These are phyloP conservation scores for Helotiales sp. DNA, from an alignment of 2,329 filamentous ascomycete genomes.

Conservation along the genomic window DNA sequence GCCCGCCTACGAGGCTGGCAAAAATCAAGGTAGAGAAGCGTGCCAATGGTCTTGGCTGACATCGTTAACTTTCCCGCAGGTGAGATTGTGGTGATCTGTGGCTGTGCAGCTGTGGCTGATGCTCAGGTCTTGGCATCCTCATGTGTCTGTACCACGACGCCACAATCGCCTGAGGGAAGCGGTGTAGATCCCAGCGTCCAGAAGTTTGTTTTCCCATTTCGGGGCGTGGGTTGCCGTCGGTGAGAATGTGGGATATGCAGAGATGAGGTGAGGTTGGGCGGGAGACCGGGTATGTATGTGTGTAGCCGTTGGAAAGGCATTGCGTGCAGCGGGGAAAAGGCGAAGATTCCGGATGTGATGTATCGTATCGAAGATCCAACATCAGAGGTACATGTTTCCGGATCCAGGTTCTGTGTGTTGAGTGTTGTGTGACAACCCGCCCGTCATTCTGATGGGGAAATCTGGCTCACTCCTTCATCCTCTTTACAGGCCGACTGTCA, in stretches of 20 bases:
- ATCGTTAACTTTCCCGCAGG: no score
- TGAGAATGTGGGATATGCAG: background rate
- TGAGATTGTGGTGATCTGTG: background rate
- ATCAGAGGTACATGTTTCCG: no score
- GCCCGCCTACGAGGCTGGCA: background rate
- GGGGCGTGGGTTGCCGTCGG: background rate
- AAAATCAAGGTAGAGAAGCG: background rate
- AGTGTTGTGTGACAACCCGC: no score
- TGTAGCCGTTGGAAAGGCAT: background rate
- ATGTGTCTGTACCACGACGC: background rate
- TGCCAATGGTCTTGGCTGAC: background rate
- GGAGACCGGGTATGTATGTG: background rate
- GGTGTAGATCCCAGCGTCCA: background rate
- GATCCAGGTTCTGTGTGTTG: background rate
- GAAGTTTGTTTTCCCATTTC: background rate
- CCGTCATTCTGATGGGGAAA: no score
- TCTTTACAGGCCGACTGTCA: slow-evolving; percentile 65
- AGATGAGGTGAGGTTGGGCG: background rate
- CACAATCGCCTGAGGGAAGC: background rate
- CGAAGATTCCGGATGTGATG: no score
- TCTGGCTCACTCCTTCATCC: slow-evolving; percentile 59
- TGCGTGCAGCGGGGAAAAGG: background rate
- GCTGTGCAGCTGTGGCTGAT: background rate
- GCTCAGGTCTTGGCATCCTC: background rate
- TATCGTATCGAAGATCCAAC: no score